Evolutionary conservation across 164 flowering plant species (phyloP).

Genomic region (Hamamelis virginiana): DNA sequence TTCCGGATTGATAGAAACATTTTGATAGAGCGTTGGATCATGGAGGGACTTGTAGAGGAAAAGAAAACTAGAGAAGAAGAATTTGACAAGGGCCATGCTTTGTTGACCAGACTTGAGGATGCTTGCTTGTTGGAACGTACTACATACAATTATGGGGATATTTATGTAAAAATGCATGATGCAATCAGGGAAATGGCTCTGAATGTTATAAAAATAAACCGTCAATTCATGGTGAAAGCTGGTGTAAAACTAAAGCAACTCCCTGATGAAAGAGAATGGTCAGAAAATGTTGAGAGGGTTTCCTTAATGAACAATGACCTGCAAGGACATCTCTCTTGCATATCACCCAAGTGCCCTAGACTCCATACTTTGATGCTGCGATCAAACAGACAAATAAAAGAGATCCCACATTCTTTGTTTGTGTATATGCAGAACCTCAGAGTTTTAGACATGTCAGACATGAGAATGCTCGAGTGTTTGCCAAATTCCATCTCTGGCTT

Average conservation of each 20-base stretch:
- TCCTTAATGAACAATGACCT: not conserved
- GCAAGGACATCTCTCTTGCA: not conserved
- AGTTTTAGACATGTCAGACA: too few species aligned
- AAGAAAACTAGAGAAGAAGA: constrained; percentile 1
- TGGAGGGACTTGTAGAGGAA: constrained; percentile 22
- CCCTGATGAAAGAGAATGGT: constrained; percentile 4
- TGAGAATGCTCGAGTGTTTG: too few species aligned
- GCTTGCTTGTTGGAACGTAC: constrained; percentile 5
- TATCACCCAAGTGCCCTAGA: constrained; percentile 5
- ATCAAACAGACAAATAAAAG: not conserved
- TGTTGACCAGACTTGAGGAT: constrained; percentile 20
- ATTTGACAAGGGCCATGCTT: constrained; percentile 17
- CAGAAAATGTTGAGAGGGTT: constrained; percentile 1
- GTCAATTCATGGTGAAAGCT: constrained; percentile 2
- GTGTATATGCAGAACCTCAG: not conserved
- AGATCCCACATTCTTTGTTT: not conserved
- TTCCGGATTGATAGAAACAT: not conserved
- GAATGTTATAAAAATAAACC: not conserved
- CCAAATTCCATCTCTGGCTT: too few species aligned
- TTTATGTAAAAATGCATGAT: not conserved
- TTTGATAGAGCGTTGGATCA: constrained; percentile 11
- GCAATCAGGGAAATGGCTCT: not conserved
- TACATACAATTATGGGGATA: too few species aligned
- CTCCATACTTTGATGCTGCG: not conserved
- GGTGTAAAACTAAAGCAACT: not conserved